Percentiles rank a stretch among this genome's conserved stretches.
phyloP scores from a whole-genome alignment of 768 basidiomycete genomes.

The Phlegmacium glaucopus region DNA sequence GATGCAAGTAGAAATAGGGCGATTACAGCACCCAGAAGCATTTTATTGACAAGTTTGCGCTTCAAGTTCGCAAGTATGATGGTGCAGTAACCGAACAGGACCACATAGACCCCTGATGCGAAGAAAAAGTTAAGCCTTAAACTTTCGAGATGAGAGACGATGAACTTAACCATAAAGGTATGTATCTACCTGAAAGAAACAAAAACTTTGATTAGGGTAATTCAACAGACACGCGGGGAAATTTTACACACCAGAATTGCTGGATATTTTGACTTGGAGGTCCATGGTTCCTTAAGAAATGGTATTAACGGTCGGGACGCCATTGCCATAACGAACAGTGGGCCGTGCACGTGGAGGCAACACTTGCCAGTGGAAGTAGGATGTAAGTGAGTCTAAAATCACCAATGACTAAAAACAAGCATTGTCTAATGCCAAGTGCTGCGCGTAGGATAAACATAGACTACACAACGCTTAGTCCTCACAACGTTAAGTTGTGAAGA shows the following conservation, averaged over 20 bases:
- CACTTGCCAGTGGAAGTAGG: no score
- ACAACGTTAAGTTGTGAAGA: no score
- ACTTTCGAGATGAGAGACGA: neutral
- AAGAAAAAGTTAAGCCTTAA: neutral
- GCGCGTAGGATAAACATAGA: no score
- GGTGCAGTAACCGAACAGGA: slow-evolving; percentile 13
- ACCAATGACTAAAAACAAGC: no score
- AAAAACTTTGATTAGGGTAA: neutral
- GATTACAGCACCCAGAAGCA: slow-evolving; percentile 7
- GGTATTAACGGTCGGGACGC: slow-evolving; percentile 16
- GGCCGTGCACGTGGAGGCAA: no score
- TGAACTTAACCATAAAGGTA: slow-evolving; percentile 18
- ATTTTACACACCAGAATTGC: slow-evolving; percentile 20
- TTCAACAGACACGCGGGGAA: no score
- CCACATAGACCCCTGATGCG: slow-evolving; percentile 15
- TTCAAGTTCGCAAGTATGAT: slow-evolving; percentile 11
- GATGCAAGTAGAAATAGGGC: slow-evolving; percentile 18
- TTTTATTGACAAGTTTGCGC: slow-evolving; percentile 7
- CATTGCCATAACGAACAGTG: slow-evolving; percentile 1
- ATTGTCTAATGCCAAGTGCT: no score
- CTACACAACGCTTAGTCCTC: no score
- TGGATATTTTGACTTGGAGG: slow-evolving; percentile 18
- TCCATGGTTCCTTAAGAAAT: slow-evolving; percentile 21
- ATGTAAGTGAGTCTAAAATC: no score
- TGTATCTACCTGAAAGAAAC: slow-evolving; percentile 12